These are phyloP conservation scores for Rostrohypoxylon terebratum DNA, from an alignment of 495 filamentous ascomycete species.

Conservation along the genomic window DNA sequence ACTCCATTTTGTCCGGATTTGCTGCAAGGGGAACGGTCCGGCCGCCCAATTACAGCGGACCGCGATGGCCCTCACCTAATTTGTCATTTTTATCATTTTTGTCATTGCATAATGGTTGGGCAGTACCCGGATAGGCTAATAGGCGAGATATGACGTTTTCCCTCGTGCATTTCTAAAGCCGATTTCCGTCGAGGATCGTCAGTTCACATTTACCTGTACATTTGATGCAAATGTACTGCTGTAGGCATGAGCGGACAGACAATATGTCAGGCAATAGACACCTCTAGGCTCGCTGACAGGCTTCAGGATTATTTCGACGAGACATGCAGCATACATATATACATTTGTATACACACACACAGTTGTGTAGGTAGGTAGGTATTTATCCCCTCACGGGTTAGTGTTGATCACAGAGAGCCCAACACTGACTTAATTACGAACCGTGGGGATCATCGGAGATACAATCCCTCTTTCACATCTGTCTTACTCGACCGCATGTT, in stretches of 20 bases:
- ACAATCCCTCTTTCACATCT: background rate
- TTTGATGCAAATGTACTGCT: background rate
- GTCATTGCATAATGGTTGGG: conserved; percentile 17
- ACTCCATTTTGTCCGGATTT: conserved; percentile 18
- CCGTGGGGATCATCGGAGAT: conserved; percentile 12
- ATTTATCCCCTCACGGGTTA: conserved; percentile 7
- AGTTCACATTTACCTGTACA: too few species aligned
- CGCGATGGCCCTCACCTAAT: conserved; percentile 20
- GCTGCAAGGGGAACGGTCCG: conserved; percentile 39
- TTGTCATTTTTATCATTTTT: background rate
- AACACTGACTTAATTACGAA: background rate
- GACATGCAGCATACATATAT: too few species aligned
- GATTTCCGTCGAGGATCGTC: background rate
- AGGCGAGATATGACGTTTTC: conserved; percentile 7
- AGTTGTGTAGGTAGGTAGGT: background rate
- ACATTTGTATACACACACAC: too few species aligned
- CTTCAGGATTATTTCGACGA: background rate
- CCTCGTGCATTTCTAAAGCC: background rate
- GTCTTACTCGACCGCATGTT: conserved; percentile 10
- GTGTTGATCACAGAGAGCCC: conserved; percentile 4
- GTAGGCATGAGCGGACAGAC: background rate
- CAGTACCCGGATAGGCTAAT: conserved; percentile 23
- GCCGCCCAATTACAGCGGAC: conserved; percentile 23
- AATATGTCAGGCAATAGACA: background rate
- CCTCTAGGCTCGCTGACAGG: background rate